These are phyloP conservation scores for Penicillium antarcticum DNA, from an alignment of 495 filamentous ascomycete genomes.

Conservation along the genomic window DNA sequence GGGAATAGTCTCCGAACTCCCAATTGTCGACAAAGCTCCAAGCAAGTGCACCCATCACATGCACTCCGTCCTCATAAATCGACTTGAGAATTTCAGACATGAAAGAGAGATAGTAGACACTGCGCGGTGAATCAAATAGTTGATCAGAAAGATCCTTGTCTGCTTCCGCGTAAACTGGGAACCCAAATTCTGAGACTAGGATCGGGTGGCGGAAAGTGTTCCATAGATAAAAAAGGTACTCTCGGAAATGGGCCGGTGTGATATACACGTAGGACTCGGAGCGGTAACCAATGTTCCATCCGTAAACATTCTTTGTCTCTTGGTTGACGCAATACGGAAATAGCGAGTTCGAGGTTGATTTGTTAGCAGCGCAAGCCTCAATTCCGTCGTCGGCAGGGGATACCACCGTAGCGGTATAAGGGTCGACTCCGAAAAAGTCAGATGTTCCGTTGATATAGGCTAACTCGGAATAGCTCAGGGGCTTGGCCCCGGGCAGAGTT, in stretches of 20 bases:
- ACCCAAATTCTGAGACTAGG: conserved; percentile 40
- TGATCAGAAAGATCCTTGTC: conserved; percentile 30
- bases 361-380: conserved; percentile 30
- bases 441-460: conserved; percentile 30
- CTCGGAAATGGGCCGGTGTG: conserved; percentile 39
- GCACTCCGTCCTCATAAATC: conserved; percentile 42
- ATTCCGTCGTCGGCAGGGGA: conserved; percentile 33
- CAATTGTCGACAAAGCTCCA: conserved; percentile 47
- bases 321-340: conserved; percentile 41
- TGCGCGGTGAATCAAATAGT: conserved; percentile 37
- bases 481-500: conserved; percentile 22
- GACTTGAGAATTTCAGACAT: conserved; percentile 42
- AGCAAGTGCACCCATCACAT: conserved; percentile 43
- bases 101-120: conserved; percentile 38
- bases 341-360: conserved; percentile 20
- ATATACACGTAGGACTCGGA: conserved; percentile 39
- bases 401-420: conserved; percentile 43
- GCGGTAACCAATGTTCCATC: conserved; percentile 41
- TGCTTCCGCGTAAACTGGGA: conserved; percentile 32
- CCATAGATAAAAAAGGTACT: conserved; percentile 41
- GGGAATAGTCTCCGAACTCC: conserved; percentile 41
- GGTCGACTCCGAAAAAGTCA: conserved; percentile 46
- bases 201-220: conserved; percentile 39
- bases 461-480: conserved; percentile 33
- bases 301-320: conserved; percentile 30